Evolutionary conservation across 2,329 filamentous ascomycete genomes (phyloP).

Genomic region (Arthrobotrys entomopaga): DNA sequence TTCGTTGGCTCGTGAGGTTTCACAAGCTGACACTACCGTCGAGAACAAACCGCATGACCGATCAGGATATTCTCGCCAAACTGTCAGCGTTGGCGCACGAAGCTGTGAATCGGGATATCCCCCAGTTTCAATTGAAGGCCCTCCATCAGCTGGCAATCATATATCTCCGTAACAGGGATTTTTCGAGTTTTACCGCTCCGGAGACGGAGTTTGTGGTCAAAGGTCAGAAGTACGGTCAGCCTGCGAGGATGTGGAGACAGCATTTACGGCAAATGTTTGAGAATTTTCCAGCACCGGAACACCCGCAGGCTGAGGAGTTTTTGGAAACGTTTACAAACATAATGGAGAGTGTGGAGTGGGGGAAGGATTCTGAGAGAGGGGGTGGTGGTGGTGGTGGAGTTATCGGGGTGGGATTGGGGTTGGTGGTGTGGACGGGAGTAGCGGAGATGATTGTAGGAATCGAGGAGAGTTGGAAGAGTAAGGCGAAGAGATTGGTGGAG

Average conservation of each 20-base stretch:
- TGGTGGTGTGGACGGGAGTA: constrained; percentile 49
- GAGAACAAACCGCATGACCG: constrained; percentile 24
- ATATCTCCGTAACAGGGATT: constrained; percentile 37
- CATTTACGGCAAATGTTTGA: constrained; percentile 48
- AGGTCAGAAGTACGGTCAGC: constrained; percentile 43
- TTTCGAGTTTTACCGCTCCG: constrained; percentile 28
- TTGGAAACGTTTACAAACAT: constrained; percentile 45
- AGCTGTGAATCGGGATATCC: constrained; percentile 48
- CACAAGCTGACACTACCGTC: constrained; percentile 38
- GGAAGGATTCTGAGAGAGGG: constrained; percentile 25
- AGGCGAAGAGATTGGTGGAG: constrained; percentile 46
- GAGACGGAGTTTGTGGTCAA: constrained; percentile 53
- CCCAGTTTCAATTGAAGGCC: constrained; percentile 38
- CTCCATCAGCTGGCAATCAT: constrained; percentile 41
- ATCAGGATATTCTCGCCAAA: constrained; percentile 43
- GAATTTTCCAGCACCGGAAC: constrained; percentile 50
- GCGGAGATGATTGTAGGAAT: constrained; percentile 52
- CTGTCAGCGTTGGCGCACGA: constrained; percentile 50
- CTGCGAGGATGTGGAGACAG: constrained; percentile 38
- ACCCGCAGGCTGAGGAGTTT: constrained; percentile 48
- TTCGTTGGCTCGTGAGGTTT: constrained; percentile 50
- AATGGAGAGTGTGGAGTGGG: constrained; percentile 51
- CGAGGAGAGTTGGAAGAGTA: constrained; percentile 51
- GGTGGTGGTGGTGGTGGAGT: constrained; percentile 40
- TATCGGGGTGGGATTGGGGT: constrained; percentile 36